phyloP scores from a whole-genome alignment of 1,284 basidiomycete genomes.

The Austroboletus sp. region DNA sequence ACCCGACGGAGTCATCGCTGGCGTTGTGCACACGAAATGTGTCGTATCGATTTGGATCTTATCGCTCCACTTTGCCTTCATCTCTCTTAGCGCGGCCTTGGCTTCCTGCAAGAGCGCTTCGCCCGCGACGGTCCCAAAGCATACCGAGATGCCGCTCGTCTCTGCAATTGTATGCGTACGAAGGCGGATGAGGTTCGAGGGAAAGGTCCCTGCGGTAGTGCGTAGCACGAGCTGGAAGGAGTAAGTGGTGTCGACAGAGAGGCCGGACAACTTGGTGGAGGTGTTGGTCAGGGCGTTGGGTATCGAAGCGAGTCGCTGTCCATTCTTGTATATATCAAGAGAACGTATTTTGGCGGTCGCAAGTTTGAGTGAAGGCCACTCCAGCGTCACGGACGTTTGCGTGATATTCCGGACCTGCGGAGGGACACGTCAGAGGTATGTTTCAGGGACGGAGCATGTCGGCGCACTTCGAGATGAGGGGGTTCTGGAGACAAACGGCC shows the following conservation, averaged over 20 bases:
- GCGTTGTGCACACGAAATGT: slow-evolving; percentile 90
- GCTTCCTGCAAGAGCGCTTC: slow-evolving; percentile 67
- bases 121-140: slow-evolving; percentile 84
- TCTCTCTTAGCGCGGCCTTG: slow-evolving; percentile 70
- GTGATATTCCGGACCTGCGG: slow-evolving; percentile 81
- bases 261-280: slow-evolving; percentile 83
- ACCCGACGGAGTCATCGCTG: slow-evolving; percentile 59
- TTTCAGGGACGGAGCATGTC: not conserved
- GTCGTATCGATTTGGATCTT: slow-evolving; percentile 95
- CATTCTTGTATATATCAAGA: slow-evolving; percentile 86
- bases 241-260: slow-evolving; percentile 84
- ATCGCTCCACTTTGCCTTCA: slow-evolving; percentile 80
- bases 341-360: slow-evolving; percentile 80
- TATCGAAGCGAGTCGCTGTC: slow-evolving; percentile 78
- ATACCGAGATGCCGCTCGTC: slow-evolving; percentile 86
- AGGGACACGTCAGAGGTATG: slow-evolving; percentile 7
- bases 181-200: slow-evolving; percentile 74
- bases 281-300: slow-evolving; percentile 76
- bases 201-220: slow-evolving; percentile 83
- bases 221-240: slow-evolving; percentile 86
- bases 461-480: slow-evolving; percentile 61
- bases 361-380: slow-evolving; percentile 83
- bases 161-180: slow-evolving; percentile 90
- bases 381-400: slow-evolving; percentile 88
- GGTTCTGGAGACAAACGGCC: slow-evolving; percentile 62